Conservation (phyloP, 1,284 basidiomycete species). For the Sanguinoderma infundibulare region DNA sequence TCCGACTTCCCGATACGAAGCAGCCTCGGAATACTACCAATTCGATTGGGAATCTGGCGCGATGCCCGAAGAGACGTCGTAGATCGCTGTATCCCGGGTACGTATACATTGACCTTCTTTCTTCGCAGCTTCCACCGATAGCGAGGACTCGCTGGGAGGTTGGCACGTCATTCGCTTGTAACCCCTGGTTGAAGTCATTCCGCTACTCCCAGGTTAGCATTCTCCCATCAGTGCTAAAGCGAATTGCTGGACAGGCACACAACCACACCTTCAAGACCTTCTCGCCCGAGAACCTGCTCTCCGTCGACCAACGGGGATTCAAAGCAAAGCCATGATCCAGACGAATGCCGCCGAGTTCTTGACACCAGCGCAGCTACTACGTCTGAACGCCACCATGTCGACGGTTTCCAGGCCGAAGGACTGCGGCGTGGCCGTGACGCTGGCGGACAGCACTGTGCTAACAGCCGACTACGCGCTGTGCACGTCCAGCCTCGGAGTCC, state of each 20-base stretch:
- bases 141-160: constrained; percentile 19
- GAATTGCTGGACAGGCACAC: constrained; percentile 47
- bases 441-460: constrained; percentile 48
- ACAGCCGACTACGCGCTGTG: constrained; percentile 59
- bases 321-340: constrained; percentile 55
- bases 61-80: constrained; percentile 59
- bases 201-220: constrained; percentile 23
- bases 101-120: constrained; percentile 25
- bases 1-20: constrained; percentile 46
- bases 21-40: constrained; percentile 58
- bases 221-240: constrained; percentile 5
- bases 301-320: constrained; percentile 67
- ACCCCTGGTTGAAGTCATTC: constrained; percentile 16
- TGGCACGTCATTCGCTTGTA: no score
- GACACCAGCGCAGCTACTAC: constrained; percentile 45
- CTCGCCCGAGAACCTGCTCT: constrained; percentile 57
- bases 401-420: constrained; percentile 48
- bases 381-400: constrained; percentile 57
- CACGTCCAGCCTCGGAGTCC: constrained; percentile 66
- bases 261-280: constrained; percentile 67
- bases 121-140: constrained; percentile 20
- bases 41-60: constrained; percentile 58
- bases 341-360: constrained; percentile 60
- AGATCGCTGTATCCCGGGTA: constrained; percentile 60
- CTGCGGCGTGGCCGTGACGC: constrained; percentile 42